Conservation (phyloP, 129 eudicot genomes). For the Tagetes patula region DNA sequence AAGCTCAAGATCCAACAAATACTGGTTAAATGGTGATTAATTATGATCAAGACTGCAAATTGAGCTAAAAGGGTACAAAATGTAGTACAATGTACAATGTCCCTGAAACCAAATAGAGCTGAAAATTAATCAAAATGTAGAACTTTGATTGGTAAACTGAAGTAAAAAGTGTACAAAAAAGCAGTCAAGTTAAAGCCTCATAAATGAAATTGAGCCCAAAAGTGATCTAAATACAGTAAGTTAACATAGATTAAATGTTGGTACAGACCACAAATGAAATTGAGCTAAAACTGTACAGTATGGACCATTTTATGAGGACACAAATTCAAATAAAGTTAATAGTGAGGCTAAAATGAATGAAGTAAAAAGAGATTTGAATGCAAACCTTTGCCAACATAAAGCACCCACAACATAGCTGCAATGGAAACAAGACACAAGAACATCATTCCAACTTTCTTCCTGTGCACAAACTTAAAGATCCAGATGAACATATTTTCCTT, state of each 20-base stretch:
- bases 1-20: conserved; percentile 17
- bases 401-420: conserved; percentile 72
- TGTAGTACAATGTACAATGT: conserved; percentile 4
- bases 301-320: conserved; percentile 16
- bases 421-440: conserved; percentile 70
- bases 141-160: neutral
- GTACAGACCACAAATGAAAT: conserved; percentile 19
- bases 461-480: conserved; percentile 71
- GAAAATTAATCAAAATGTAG: conserved; percentile 20
- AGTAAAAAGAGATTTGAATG: neutral
- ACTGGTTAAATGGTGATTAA: neutral
- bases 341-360: conserved; percentile 9
- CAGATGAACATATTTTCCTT: conserved; percentile 67
- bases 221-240: conserved; percentile 14
- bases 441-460: conserved; percentile 91
- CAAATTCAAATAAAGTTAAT: conserved; percentile 16
- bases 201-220: conserved; percentile 15
- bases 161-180: neutral
- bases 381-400: conserved; percentile 92
- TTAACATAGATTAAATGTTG: conserved; percentile 4
- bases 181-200: neutral
- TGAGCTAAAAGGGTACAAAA: conserved; percentile 7
- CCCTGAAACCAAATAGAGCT: conserved; percentile 16
- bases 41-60: neutral
- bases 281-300: conserved; percentile 14